Evolutionary conservation across 1,284 basidiomycete species (phyloP).

Genomic region (Cryptococcus sp.): DNA sequence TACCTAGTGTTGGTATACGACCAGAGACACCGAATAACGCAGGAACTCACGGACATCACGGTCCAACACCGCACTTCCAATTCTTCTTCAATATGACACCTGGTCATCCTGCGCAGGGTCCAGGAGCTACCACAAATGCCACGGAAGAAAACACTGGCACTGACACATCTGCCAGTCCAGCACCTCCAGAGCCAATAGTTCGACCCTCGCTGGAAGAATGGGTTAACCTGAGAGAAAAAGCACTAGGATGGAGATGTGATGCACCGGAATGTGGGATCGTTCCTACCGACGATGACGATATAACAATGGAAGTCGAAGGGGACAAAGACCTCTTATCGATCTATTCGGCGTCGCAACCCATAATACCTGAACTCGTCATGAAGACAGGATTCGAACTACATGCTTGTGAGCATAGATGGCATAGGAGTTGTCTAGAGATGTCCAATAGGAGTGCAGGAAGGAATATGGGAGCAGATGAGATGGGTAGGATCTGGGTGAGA

Average conservation of each 20-base stretch:
- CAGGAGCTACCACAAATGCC: background rate
- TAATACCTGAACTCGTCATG: background rate
- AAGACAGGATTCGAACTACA: conserved; percentile 20
- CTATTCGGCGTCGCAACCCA: conserved; percentile 23
- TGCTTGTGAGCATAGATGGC: conserved; percentile 36
- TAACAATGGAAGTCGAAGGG: conserved; percentile 6
- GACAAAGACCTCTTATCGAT: conserved; percentile 27
- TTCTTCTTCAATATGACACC: conserved; percentile 3
- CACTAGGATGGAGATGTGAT: conserved; percentile 42
- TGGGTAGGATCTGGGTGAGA: conserved; percentile 29
- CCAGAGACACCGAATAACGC: background rate
- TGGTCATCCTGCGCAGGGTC: background rate
- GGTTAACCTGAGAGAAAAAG: conserved; percentile 32
- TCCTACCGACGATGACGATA: conserved; percentile 13
- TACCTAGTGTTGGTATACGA: background rate
- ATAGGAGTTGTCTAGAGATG: conserved; percentile 31
- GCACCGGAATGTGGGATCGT: conserved; percentile 31
- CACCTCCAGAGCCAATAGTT: conserved; percentile 11
- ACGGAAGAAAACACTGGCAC: background rate
- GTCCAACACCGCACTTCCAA: background rate
- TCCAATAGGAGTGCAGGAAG: conserved; percentile 28
- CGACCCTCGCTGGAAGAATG: conserved; percentile 32
- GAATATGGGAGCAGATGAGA: conserved; percentile 6
- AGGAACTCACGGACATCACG: background rate
- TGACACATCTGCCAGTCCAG: background rate